phyloP scores from a whole-genome alignment of 1,284 basidiomycete species.

The Amylostereum areolatum region DNA sequence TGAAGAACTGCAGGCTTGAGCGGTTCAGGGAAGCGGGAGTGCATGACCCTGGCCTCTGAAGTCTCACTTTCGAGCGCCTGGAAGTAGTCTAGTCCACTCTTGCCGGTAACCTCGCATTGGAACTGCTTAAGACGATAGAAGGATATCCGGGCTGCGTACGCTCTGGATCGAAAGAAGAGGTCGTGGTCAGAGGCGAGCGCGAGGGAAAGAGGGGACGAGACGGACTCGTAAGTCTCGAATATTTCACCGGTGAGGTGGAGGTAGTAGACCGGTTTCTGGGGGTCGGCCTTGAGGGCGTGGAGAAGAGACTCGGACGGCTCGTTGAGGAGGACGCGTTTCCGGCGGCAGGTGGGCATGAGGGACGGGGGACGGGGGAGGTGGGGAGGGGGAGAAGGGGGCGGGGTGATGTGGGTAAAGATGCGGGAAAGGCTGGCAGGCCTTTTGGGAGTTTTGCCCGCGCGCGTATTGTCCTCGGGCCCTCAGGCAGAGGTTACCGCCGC shows the following conservation, averaged over 20 bases:
- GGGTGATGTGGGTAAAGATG: conserved; percentile 2
- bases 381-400: conserved; percentile 17
- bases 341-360: conserved; percentile 82
- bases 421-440: background rate
- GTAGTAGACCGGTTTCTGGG: conserved; percentile 78
- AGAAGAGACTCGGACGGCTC: conserved; percentile 68
- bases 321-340: conserved; percentile 85
- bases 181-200: conserved; percentile 14
- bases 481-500: background rate
- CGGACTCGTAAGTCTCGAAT: conserved; percentile 91
- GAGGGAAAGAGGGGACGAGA: conserved; percentile 17
- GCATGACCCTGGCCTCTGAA: conserved; percentile 82
- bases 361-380: conserved; percentile 15
- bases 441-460: background rate
- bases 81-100: conserved; percentile 90
- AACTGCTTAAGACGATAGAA: conserved; percentile 94
- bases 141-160: conserved; percentile 85
- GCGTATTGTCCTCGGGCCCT: background rate
- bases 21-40: conserved; percentile 86
- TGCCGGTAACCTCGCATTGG: conserved; percentile 93
- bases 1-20: conserved; percentile 89
- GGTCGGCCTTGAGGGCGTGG: conserved; percentile 54
- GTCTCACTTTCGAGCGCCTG: conserved; percentile 89
- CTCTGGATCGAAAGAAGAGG: conserved; percentile 39
- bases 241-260: conserved; percentile 92